Evolutionary conservation across 306 rosid species (phyloP), one percentile per base, ranked within the genome.

Genomic region (Carpinus fangiana): DNA sequence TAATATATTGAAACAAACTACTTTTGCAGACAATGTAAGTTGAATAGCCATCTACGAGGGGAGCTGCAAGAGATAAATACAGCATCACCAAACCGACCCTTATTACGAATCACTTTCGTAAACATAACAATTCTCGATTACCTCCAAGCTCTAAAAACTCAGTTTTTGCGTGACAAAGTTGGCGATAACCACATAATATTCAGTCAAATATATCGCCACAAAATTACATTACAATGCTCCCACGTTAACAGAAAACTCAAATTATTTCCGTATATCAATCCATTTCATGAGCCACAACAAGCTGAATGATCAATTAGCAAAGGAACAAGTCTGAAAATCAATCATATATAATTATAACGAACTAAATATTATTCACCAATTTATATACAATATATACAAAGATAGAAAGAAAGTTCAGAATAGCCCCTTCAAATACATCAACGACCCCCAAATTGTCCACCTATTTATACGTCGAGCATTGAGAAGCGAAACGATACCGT

Each of bases 321-420:
- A 8, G 23, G 41, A 61, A 5, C 17, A 47, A 47, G 43, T 47
- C 51, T 8, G 1, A 47, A 47, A 11, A 47, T 8, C 51, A 47
- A 47, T 7, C 11, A 47, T 47, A 5, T 26, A 28, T 6, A 5
- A 31, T 28, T 14, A 61, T 28, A 26, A 5, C 16, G 28, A 2
- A 61, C 9, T 4, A 61, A 2, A 3, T 34, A 18, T 34, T 65
- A 16, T 65, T 65, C 17, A 9, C 71, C 71, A 66, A 66, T 14
- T 38, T 23, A 5, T 72, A 71, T 17, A 80, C 57, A 74, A 31
- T 47, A 67, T 68, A 51, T 73, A 82, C 85, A 80, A 51, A 47
- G 73, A 59, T 10, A 26, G 48, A 76, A 56, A 28, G 51, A 41
- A 65, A 79, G n/a, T 43, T 69, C 28, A 23, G 57, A 12, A 61